Conservation (phyloP, 495 filamentous ascomycete genomes). For the Lasiosphaeria miniovina region DNA sequence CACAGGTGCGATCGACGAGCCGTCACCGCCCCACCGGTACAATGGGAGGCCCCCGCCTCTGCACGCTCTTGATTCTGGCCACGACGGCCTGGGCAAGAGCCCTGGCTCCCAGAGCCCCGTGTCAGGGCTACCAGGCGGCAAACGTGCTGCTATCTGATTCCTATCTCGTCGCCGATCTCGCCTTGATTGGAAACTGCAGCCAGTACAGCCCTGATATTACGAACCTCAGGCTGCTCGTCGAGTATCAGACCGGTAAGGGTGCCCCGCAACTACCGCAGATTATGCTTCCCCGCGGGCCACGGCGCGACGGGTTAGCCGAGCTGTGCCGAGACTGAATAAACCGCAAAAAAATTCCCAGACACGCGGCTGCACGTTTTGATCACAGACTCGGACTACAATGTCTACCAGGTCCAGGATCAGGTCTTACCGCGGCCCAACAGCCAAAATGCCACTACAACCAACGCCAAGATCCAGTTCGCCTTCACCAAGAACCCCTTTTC, state of each 20-base stretch:
- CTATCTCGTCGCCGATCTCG: slow-evolving; percentile 61
- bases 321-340: not conserved
- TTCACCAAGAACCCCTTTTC: slow-evolving; percentile 67
- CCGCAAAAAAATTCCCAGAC: slow-evolving; percentile 44
- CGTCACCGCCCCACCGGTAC: too few relatives aligned
- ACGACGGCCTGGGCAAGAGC: not conserved
- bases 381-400: slow-evolving; percentile 63
- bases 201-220: slow-evolving; percentile 65
- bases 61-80: not conserved
- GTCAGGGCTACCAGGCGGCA: slow-evolving; percentile 68
- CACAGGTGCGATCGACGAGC: too few relatives aligned
- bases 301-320: not conserved
- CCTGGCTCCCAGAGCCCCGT: slow-evolving; percentile 27
- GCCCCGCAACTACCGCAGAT: not conserved
- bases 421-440: slow-evolving; percentile 62
- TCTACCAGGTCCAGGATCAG: slow-evolving; percentile 74
- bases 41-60: not conserved
- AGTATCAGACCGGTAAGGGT: slow-evolving; percentile 68
- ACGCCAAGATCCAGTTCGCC: slow-evolving; percentile 59
- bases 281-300: too few relatives aligned
- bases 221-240: slow-evolving; percentile 64
- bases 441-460: slow-evolving; percentile 17
- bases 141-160: slow-evolving; percentile 53
- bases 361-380: slow-evolving; percentile 80
- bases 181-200: slow-evolving; percentile 64